Base-by-base conservation (phyloP, 2,329 filamentous ascomycete species). In the Monilinia fructigena region DNA sequence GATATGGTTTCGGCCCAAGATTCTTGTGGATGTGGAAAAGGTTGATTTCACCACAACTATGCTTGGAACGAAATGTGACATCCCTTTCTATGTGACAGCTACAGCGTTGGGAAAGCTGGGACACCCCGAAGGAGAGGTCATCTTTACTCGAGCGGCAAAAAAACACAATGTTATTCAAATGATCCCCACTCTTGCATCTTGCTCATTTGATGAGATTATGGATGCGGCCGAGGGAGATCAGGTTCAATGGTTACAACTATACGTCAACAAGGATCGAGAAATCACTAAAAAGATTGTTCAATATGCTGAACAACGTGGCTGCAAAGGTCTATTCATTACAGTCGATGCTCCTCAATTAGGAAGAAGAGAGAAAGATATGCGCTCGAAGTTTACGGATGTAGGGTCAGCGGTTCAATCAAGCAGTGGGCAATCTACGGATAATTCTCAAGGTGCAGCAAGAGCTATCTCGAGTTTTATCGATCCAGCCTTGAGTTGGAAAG, bases 381-480 rank as follows among this genome's bases (percentile, higher is more conserved):
- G 95, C 50, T 86, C 85, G 71, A 98, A 98, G 79, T 96, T 96
- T 76, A 86, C 86, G 48, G 94, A 97, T 72, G 85, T 85, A 18
- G 94, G 93, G 11, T 90, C 89, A 38, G 90, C 88, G 75, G 92
- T 98, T 18, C 95, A 98, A 79, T 79, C 79, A 66, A 82, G 81
- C 16, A 80, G 79, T 55, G 91, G 90, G 61, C 83, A 89, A 67
- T 78, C 83, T 64, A 92, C 94, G 26, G 93, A 98, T 78, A 92
- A 87, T 69, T 91, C 87, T 23, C 95, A 99, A 81, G 95, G 95
- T 61, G 95, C 94, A 1, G 94, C 95, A 7, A 87, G 95, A 69
- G 95, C 95, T 69, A 99, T 99, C 75, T 96, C 92, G 40, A 92
- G 87, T 68, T 99, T 99, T 79, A 99, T 99, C 80, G 95, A 99